These are phyloP conservation scores for Posidonia oceanica DNA, from an alignment of 116 monocot genomes.

Conservation along the genomic window DNA sequence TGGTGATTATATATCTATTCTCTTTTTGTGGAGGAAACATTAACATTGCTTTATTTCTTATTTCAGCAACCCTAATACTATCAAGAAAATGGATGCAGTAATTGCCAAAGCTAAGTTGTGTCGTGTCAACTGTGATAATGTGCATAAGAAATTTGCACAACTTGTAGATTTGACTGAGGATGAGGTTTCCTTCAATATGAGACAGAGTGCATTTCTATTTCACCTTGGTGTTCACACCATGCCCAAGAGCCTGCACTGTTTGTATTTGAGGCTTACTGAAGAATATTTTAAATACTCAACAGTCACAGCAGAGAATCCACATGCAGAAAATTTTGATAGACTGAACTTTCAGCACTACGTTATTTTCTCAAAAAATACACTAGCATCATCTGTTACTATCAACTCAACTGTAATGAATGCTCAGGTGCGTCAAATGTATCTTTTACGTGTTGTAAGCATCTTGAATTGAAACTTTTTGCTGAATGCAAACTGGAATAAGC, in stretches of 20 bases:
- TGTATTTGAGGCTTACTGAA: constrained; percentile 82
- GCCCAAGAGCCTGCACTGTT: constrained; percentile 78
- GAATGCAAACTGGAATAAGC: no score
- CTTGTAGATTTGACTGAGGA: constrained; percentile 75
- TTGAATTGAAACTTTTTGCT: neutral
- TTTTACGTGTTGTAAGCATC: neutral
- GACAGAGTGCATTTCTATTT: constrained; percentile 86
- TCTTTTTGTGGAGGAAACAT: neutral
- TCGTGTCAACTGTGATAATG: constrained; percentile 48
- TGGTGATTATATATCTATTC: neutral
- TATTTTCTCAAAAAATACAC: constrained; percentile 64
- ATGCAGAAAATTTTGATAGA: constrained; percentile 26
- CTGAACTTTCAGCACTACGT: constrained; percentile 51
- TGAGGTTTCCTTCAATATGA: constrained; percentile 79
- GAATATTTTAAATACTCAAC: constrained; percentile 47
- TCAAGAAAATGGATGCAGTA: constrained; percentile 61
- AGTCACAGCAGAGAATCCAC: constrained; percentile 17
- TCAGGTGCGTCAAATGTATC: constrained; percentile 27
- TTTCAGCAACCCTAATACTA: constrained; percentile 51
- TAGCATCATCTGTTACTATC: constrained; percentile 59
- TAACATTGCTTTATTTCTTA: constrained; percentile 3
- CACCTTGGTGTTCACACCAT: constrained; percentile 78
- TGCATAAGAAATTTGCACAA: constrained; percentile 77
- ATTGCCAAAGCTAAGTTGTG: constrained; percentile 49
- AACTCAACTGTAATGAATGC: constrained; percentile 80